phyloP scores from a whole-genome alignment of 306 rosid species.

The Delonix regia region DNA sequence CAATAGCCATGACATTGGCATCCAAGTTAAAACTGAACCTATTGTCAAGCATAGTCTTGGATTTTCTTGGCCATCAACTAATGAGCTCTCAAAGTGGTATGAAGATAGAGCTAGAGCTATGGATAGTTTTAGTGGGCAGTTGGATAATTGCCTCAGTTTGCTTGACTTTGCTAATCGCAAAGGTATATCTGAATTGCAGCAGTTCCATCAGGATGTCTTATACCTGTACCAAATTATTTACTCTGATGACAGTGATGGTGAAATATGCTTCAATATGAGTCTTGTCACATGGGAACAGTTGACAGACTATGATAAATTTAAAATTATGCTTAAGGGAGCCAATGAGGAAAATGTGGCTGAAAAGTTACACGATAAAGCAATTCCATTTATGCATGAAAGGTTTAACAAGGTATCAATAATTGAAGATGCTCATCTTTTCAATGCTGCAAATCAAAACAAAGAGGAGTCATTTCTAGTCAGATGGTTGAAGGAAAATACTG shows the following conservation, averaged over 20 bases:
- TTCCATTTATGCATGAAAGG: conserved; percentile 80
- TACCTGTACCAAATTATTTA: conserved; percentile 81
- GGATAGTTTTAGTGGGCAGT: conserved; percentile 86
- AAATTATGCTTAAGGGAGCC: conserved; percentile 85
- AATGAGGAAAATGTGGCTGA: conserved; percentile 67
- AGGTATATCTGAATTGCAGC: conserved; percentile 77
- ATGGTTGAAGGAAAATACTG: conserved; percentile 91
- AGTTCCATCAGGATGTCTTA: conserved; percentile 68
- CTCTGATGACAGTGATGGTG: conserved; percentile 63
- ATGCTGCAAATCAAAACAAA: conserved; percentile 42
- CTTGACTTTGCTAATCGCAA: conserved; percentile 77
- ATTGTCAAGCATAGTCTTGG: conserved; percentile 75
- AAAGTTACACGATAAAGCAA: conserved; percentile 69
- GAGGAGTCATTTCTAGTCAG: conserved; percentile 81
- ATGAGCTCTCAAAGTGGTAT: conserved; percentile 80
- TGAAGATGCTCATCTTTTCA: conserved; percentile 39
- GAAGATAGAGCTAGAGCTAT: conserved; percentile 77
- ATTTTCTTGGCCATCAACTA: conserved; percentile 76
- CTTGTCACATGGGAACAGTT: conserved; percentile 76
- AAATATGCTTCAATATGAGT: conserved; percentile 53
- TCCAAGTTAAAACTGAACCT: conserved; percentile 82
- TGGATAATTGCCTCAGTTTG: conserved; percentile 80
- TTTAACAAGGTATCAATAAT: conserved; percentile 41
- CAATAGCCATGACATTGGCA: conserved; percentile 50
- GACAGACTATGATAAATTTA: conserved; percentile 80